phyloP scores from a whole-genome alignment of 768 basidiomycete genomes.

The Podaxis pistillaris region DNA sequence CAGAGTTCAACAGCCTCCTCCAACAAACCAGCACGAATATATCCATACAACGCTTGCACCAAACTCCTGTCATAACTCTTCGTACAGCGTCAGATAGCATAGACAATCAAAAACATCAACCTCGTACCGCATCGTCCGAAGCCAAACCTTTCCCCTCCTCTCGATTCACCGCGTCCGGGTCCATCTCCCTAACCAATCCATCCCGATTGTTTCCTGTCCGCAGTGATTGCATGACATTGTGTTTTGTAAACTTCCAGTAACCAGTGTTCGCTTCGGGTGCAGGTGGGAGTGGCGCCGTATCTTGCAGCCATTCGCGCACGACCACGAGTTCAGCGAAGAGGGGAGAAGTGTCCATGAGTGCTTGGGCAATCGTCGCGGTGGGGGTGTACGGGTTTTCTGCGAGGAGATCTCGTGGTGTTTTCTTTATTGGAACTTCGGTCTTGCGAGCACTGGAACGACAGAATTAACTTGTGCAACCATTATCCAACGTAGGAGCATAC shows the following conservation, averaged over 20 bases:
- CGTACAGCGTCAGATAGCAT: neutral
- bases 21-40: constrained; percentile 80
- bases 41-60: constrained; percentile 74
- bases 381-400: constrained; percentile 81
- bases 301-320: constrained; percentile 87
- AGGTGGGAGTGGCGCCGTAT: constrained; percentile 59
- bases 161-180: constrained; percentile 75
- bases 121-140: constrained; percentile 73
- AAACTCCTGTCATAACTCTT: constrained; percentile 83
- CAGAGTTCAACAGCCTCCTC: constrained; percentile 85
- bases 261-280: constrained; percentile 75
- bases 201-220: constrained; percentile 48
- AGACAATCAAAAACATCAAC: neutral
- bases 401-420: constrained; percentile 55
- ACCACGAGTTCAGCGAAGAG: constrained; percentile 75
- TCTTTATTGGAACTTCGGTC: constrained; percentile 46
- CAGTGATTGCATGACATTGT: constrained; percentile 63
- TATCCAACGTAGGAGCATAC: constrained; percentile 26
- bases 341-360: constrained; percentile 65
- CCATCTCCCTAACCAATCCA: constrained; percentile 64
- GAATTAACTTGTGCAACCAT: neutral
- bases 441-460: constrained; percentile 56
- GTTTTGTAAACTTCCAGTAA: constrained; percentile 83
- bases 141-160: constrained; percentile 60
- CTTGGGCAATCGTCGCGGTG: constrained; percentile 69